phyloP scores from a whole-genome alignment of 1,139 yeast species.

The Scheffersomyces quercinus region DNA sequence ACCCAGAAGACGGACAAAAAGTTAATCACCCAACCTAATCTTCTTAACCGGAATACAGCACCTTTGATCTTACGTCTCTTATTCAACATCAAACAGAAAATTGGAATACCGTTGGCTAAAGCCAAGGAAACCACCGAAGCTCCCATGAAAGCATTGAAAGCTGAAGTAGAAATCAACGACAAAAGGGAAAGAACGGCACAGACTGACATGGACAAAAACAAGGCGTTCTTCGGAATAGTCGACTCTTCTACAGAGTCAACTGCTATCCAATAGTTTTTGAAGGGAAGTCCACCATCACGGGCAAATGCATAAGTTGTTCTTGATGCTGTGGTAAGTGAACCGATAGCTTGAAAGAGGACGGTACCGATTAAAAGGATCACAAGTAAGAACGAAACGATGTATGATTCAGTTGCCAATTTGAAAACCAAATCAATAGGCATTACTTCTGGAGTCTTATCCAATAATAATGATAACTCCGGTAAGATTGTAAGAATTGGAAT shows the following conservation, averaged over 20 bases:
- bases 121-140: constrained; percentile 81
- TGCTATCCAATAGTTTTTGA: constrained; percentile 60
- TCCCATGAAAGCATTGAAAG: constrained; percentile 83
- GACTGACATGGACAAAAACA: constrained; percentile 65
- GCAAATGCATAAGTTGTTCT: constrained; percentile 86
- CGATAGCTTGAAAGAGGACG: constrained; percentile 73
- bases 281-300: constrained; percentile 86
- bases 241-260: constrained; percentile 61
- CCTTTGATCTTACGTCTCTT: constrained; percentile 66
- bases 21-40: constrained; percentile 67
- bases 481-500: constrained; percentile 70
- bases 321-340: constrained; percentile 81
- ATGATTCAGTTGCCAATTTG: constrained; percentile 68
- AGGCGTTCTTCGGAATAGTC: constrained; percentile 70
- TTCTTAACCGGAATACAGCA: constrained; percentile 67
- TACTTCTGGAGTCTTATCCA: constrained; percentile 63
- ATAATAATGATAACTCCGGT: constrained; percentile 58
- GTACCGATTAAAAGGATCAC: constrained; percentile 71
- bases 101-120: constrained; percentile 77
- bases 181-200: constrained; percentile 62
- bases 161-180: constrained; percentile 69
- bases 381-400: constrained; percentile 64
- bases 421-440: constrained; percentile 69
- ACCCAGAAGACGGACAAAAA: constrained; percentile 63
- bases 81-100: constrained; percentile 60